Evolutionary conservation across 176 grass and related monocot species (phyloP).

Genomic region (Urochloa ruziziensis): DNA sequence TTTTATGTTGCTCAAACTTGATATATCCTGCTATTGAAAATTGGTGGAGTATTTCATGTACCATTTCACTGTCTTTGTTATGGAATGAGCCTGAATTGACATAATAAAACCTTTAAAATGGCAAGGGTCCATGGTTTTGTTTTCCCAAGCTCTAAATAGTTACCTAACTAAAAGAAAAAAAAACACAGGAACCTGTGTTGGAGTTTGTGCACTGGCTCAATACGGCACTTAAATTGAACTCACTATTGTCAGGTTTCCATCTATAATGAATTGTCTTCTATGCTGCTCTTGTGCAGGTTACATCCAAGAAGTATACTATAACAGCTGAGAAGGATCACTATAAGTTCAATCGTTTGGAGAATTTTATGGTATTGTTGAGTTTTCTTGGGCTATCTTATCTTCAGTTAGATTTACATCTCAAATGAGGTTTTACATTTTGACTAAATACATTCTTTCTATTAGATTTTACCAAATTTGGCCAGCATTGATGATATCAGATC

Average conservation of each 20-base stretch:
- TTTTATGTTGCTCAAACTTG: background rate
- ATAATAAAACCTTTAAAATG: background rate
- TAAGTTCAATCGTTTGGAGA: slow-evolving; percentile 76
- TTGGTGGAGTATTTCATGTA: background rate
- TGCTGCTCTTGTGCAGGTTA: slow-evolving; percentile 68
- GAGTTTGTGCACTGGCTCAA: slow-evolving; percentile 15
- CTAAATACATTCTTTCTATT: slow-evolving; percentile 25
- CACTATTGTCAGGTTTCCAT: slow-evolving; percentile 10
- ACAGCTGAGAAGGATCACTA: slow-evolving; percentile 85
- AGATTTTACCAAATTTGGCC: slow-evolving; percentile 97
- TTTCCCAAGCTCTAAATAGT: slow-evolving; percentile 7
- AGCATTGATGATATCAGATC: slow-evolving; percentile 87
- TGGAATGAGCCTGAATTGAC: background rate
- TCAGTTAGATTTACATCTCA: background rate
- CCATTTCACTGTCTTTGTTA: background rate
- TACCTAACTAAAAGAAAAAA: background rate
- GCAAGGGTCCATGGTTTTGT: slow-evolving; percentile 11
- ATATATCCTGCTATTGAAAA: background rate
- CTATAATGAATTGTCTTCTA: slow-evolving; percentile 8
- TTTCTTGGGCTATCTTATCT: slow-evolving; percentile 17
- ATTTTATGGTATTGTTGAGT: slow-evolving; percentile 77
- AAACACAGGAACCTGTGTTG: background rate
- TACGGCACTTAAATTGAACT: background rate
- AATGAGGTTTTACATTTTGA: slow-evolving; percentile 14
- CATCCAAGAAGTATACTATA: slow-evolving; percentile 86